A percentile compares a stretch with the other conserved stretches of the same genome.
Conservation (phyloP, 2,329 filamentous ascomycete species). For the Venturiaceae sp. region DNA sequence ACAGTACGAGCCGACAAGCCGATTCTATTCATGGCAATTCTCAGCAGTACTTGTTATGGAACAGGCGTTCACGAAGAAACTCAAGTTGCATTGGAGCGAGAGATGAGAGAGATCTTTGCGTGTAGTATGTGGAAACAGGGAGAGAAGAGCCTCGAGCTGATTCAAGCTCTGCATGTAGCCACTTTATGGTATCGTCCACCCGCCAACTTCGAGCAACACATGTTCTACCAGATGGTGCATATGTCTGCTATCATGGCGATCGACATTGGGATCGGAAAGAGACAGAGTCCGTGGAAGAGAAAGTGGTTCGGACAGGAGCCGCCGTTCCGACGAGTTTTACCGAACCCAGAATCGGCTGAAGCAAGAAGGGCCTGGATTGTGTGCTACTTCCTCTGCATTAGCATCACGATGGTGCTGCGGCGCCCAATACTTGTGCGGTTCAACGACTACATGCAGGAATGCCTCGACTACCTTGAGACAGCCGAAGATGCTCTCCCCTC, state of each 20-base stretch:
- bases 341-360: constrained; percentile 45
- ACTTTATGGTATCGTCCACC: constrained; percentile 83
- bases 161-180: constrained; percentile 66
- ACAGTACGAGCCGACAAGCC: constrained; percentile 49
- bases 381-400: constrained; percentile 53
- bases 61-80: constrained; percentile 38
- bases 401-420: constrained; percentile 48
- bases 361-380: constrained; percentile 49
- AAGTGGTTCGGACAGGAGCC: constrained; percentile 24
- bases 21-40: constrained; percentile 47
- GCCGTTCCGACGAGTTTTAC: constrained; percentile 11
- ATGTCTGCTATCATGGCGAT: constrained; percentile 73
- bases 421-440: constrained; percentile 50
- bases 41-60: constrained; percentile 43
- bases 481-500: constrained; percentile 47
- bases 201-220: constrained; percentile 73
- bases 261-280: constrained; percentile 66
- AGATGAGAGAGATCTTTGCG: constrained; percentile 64
- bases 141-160: constrained; percentile 72
- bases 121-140: constrained; percentile 66
- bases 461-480: constrained; percentile 45
- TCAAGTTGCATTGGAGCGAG: constrained; percentile 54
- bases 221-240: constrained; percentile 82
- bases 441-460: constrained; percentile 53
- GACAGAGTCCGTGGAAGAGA: constrained; percentile 16